Percentiles rank a stretch among this genome's conserved stretches.
Conservation (phyloP, 2,329 filamentous ascomycete genomes). For the Monilinia fructicola region DNA sequence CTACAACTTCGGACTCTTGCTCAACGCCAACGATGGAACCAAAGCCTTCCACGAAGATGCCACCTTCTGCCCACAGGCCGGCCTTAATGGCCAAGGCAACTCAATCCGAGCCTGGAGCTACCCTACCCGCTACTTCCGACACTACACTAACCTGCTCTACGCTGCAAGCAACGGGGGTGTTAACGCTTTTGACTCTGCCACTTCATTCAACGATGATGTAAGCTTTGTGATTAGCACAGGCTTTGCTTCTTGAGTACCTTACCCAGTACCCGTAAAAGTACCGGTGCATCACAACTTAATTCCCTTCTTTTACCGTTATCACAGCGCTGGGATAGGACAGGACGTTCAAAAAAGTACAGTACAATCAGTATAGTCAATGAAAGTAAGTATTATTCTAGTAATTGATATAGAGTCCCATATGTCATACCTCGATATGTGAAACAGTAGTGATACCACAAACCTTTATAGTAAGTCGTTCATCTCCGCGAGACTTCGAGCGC, state of each 20-base stretch:
- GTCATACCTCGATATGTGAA: too few species aligned
- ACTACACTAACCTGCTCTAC: conserved; percentile 51
- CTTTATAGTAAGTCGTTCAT: too few species aligned
- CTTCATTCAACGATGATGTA: conserved; percentile 54
- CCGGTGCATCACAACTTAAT: not conserved
- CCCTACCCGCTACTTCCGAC: conserved; percentile 58
- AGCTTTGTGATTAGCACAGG: conserved; percentile 50
- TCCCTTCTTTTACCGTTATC: not conserved
- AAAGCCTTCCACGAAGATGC: conserved; percentile 61
- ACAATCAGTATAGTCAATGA: not conserved
- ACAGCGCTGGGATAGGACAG: too few species aligned
- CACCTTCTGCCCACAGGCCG: conserved; percentile 59
- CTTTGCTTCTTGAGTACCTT: conserved; percentile 46
- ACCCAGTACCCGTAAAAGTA: not conserved
- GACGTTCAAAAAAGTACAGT: not conserved
- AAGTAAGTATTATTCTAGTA: too few species aligned
- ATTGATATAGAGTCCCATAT: too few species aligned
- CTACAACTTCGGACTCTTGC: conserved; percentile 50
- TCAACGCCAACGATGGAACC: conserved; percentile 53
- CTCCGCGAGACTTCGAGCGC: too few species aligned
- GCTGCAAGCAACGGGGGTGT: conserved; percentile 56
- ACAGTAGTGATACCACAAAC: too few species aligned
- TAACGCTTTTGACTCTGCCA: conserved; percentile 51
- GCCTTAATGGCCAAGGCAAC: conserved; percentile 51
- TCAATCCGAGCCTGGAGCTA: conserved; percentile 59